A percentile compares a stretch with the other conserved stretches of the same genome.
These are phyloP conservation scores for Lichtheimia ornata DNA, from an alignment of 371 early-diverging fungal species.

Conservation along the genomic window DNA sequence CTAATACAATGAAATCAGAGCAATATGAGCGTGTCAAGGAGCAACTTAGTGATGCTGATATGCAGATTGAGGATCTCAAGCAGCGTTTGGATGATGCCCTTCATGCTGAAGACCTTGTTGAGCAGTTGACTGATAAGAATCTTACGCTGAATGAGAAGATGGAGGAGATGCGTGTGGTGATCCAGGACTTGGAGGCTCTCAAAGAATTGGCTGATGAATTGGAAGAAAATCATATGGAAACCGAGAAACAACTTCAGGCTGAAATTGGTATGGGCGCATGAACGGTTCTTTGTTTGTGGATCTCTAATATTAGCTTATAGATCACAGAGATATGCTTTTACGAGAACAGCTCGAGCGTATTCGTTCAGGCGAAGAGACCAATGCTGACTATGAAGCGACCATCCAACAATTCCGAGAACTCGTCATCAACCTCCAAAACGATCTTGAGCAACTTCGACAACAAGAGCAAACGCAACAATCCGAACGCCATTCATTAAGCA, in stretches of 20 bases:
- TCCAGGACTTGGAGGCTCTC: constrained; percentile 90
- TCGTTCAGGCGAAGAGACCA: constrained; percentile 74
- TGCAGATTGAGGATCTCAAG: constrained; percentile 81
- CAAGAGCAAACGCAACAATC: constrained; percentile 59
- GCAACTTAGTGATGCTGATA: constrained; percentile 61
- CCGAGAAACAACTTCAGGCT: constrained; percentile 80
- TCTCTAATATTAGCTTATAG: constrained; percentile 16
- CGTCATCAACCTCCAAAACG: constrained; percentile 75
- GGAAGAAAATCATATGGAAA: constrained; percentile 87
- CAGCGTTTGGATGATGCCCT: constrained; percentile 80
- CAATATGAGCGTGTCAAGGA: constrained; percentile 62
- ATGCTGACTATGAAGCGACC: constrained; percentile 85
- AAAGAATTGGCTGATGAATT: constrained; percentile 90
- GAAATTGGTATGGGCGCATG: constrained; percentile 63
- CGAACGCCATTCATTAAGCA: constrained; percentile 54
- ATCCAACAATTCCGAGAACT: constrained; percentile 86
- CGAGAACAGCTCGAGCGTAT: constrained; percentile 62
- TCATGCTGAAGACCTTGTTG: constrained; percentile 82
- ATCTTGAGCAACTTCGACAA: constrained; percentile 68
- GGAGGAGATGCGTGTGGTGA: constrained; percentile 74
- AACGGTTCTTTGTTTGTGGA: background rate
- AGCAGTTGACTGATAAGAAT: constrained; percentile 80
- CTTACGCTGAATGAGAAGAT: constrained; percentile 70
- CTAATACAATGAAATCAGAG: constrained; percentile 21
- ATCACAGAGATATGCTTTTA: constrained; percentile 70